Evolutionary conservation across 2,329 filamentous ascomycete genomes (phyloP).

Genomic region (Xylariomycetidae sp.): DNA sequence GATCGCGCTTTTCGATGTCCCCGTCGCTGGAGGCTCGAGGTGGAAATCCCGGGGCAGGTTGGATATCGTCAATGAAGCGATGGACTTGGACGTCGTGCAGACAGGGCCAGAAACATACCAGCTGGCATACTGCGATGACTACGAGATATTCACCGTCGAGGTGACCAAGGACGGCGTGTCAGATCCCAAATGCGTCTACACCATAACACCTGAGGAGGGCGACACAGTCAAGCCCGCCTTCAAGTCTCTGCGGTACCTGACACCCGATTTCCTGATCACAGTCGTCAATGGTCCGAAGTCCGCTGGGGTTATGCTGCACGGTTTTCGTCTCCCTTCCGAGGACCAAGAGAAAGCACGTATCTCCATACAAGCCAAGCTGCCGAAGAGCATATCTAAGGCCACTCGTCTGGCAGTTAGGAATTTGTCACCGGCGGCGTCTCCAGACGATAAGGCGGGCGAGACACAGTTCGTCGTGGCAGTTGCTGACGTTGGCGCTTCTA

Average conservation of each 20-base stretch:
- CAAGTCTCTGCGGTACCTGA: constrained; percentile 55
- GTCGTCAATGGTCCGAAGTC: constrained; percentile 56
- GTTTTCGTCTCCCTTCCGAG: constrained; percentile 46
- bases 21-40: constrained; percentile 46
- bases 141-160: constrained; percentile 66
- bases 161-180: constrained; percentile 36
- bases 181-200: constrained; percentile 52
- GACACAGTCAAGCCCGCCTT: constrained; percentile 44
- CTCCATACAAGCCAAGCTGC: constrained; percentile 52
- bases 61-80: constrained; percentile 52
- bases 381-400: constrained; percentile 65
- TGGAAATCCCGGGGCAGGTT: constrained; percentile 46
- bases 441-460: constrained; percentile 50
- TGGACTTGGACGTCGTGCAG: constrained; percentile 67
- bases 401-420: constrained; percentile 74
- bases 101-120: constrained; percentile 59
- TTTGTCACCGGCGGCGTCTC: constrained; percentile 52
- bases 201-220: constrained; percentile 44
- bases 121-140: constrained; percentile 73
- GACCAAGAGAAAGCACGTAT: constrained; percentile 41
- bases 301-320: constrained; percentile 52
- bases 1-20: constrained; percentile 74
- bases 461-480: constrained; percentile 78
- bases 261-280: constrained; percentile 52
- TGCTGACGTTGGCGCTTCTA: constrained; percentile 73